A percentile compares a stretch with the other conserved stretches of the same genome.
Conservation (phyloP, 352 stramenopile species). For the Phytophthora litchii region DNA sequence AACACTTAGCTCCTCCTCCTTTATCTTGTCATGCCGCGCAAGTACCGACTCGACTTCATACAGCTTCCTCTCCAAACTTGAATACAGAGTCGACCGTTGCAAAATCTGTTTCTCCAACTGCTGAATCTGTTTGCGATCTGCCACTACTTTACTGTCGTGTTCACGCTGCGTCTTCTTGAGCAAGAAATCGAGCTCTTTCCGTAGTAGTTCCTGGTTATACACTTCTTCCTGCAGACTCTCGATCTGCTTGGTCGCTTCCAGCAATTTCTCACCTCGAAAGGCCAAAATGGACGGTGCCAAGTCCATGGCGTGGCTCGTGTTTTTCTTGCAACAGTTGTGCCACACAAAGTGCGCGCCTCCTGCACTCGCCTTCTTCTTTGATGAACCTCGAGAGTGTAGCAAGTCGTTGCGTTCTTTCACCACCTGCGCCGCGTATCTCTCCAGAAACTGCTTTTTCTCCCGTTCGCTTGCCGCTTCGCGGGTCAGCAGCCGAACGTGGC, state of each 20-base stretch:
- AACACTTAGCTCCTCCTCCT: constrained; percentile 47
- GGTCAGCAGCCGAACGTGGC: constrained; percentile 59
- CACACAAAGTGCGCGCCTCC: constrained; percentile 63
- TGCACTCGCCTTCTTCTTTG: constrained; percentile 42
- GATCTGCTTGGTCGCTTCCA: constrained; percentile 58
- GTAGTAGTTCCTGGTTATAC: constrained; percentile 63
- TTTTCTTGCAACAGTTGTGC: constrained; percentile 87
- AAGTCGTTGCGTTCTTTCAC: constrained; percentile 87
- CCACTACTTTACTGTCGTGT: constrained; percentile 65
- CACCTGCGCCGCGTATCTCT: constrained; percentile 82
- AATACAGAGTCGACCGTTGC: constrained; percentile 66
- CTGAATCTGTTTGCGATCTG: constrained; percentile 69
- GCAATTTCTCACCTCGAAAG: constrained; percentile 78
- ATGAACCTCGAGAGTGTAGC: constrained; percentile 57
- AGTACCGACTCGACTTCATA: constrained; percentile 74
- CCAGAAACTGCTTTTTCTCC: constrained; percentile 83
- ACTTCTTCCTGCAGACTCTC: constrained; percentile 62
- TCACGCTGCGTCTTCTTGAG: constrained; percentile 78
- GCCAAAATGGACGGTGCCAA: constrained; percentile 72
- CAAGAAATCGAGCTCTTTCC: constrained; percentile 67
- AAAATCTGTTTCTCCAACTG: constrained; percentile 80
- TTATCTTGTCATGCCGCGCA: constrained; percentile 54
- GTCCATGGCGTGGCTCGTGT: constrained; percentile 63
- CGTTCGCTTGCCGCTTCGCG: constrained; percentile 56
- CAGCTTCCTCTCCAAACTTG: constrained; percentile 68